Evolutionary conservation across 768 basidiomycete species (phyloP), one percentile per base, ranked within the genome.

Genomic region (Boletus rubroflammeus): DNA sequence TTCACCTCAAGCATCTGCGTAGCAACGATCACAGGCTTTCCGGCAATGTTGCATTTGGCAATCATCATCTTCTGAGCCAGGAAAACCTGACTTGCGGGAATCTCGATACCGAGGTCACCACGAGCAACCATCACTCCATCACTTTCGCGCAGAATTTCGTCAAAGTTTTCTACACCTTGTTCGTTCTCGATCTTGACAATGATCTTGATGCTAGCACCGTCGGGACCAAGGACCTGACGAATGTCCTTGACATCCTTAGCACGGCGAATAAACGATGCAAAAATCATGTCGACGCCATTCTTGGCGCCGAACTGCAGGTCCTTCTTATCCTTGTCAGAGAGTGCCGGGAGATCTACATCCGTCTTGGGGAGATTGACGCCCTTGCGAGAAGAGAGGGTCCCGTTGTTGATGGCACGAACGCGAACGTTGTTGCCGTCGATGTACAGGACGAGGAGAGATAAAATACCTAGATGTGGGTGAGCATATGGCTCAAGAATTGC

Each of bases 11-110:
- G 86, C 96, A 99, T 99, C 74, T 99, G 96, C 14, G 97, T 99
- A 10, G 97, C 97, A 57, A 97, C 95, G 69, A 99, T 98, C 67
- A 92, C 90, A 39, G 97, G 95, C 79, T 99, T 99, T 64, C 97
- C 97, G 51, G 83, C 86, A 67, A 96, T 90, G 79, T 97, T 98
- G 78, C 94, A 97, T 78, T 98, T 98, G 55, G 96, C 85, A 64
- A 98, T 99, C 95, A 99, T 99, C 96, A 98, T 98, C 79, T 99
- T 99, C 73, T 99, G 97, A 8, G 97, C 97, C 65, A 98, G 79
- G 82, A 99, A 99, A 42, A 99, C 97, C 69, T 98, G 97, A 66
- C 88, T 90, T 41, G 97, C 93, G n/a, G 97, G 97, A 64, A 99
- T 99, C 76, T 99, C 97, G 66, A 99, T 99, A 72, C 97, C 97